These are phyloP conservation scores for Obba rivulosa DNA, from an alignment of 768 basidiomycete genomes.

Conservation along the genomic window DNA sequence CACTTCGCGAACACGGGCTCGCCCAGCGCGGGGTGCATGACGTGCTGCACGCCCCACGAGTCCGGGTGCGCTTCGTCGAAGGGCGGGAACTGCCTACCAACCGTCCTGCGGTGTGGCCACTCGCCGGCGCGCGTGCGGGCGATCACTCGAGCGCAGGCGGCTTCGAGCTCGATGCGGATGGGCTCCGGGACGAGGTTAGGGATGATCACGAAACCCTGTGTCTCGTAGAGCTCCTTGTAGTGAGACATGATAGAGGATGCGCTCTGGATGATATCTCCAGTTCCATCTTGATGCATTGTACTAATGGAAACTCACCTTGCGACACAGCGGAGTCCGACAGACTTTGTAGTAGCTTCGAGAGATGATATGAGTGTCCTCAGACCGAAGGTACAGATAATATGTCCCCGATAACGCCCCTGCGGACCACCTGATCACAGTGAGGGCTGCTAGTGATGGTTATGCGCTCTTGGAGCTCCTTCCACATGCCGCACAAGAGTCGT, in stretches of 20 bases:
- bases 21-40: slow-evolving; percentile 71
- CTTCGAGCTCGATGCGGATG: slow-evolving; percentile 34
- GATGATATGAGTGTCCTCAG: too few relatives aligned
- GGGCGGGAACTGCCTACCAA: slow-evolving; percentile 78
- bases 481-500: too few relatives aligned
- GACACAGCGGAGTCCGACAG: too few relatives aligned
- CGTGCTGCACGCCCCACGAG: slow-evolving; percentile 77
- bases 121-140: slow-evolving; percentile 48
- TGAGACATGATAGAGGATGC: not conserved
- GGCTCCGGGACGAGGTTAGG: slow-evolving; percentile 44
- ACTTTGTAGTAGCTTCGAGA: too few relatives aligned
- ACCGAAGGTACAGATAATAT: too few relatives aligned
- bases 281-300: too few relatives aligned
- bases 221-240: slow-evolving; percentile 46
- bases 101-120: slow-evolving; percentile 65
- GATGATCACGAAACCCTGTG: slow-evolving; percentile 62
- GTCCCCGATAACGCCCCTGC: too few relatives aligned
- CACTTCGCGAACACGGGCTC: slow-evolving; percentile 58
- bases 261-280: too few relatives aligned
- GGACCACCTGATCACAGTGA: too few relatives aligned
- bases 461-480: too few relatives aligned
- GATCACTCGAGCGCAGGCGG: slow-evolving; percentile 48
- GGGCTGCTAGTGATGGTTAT: too few relatives aligned
- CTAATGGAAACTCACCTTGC: too few relatives aligned
- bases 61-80: slow-evolving; percentile 55